Conservation (phyloP, 129 eudicot species). For the Mikania micrantha region DNA sequence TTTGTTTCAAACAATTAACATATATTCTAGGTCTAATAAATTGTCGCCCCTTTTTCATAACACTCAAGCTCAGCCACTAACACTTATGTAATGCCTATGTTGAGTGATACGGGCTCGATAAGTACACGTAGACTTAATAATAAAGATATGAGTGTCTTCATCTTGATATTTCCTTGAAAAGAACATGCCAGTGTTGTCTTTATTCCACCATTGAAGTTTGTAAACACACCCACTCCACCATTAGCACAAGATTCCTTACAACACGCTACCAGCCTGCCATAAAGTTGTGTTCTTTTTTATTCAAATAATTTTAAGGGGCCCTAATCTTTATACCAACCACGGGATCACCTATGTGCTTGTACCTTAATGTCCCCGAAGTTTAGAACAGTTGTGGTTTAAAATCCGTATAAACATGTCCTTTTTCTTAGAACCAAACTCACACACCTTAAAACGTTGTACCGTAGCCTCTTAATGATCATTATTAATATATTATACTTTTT, state of each 20-base stretch:
- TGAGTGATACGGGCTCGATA: too few species aligned
- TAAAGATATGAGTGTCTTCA: too few species aligned
- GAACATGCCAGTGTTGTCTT: not conserved
- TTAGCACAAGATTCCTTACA: constrained; percentile 37
- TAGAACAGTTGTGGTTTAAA: not conserved
- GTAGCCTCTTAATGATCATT: too few species aligned
- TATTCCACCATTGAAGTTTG: constrained; percentile 28
- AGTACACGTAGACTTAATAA: too few species aligned
- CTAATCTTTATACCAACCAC: not conserved
- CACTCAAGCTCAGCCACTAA: too few species aligned
- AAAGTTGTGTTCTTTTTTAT: constrained; percentile 6
- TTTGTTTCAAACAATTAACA: too few species aligned
- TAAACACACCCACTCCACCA: constrained; percentile 34
- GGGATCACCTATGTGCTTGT: not conserved
- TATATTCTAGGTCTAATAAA: too few species aligned
- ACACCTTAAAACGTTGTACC: too few species aligned
- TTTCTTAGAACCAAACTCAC: too few species aligned
- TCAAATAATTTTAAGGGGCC: constrained; percentile 5
- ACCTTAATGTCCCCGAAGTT: not conserved
- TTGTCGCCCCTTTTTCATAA: too few species aligned
- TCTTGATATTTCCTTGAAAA: constrained; percentile 1
- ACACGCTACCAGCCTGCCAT: constrained; percentile 37
- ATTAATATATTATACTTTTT: too few species aligned
- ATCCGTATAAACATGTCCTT: not conserved
- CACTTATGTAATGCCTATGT: too few species aligned